phyloP scores from a whole-genome alignment of 2,329 filamentous ascomycete genomes.

The Aureobasidium leucospermi region DNA sequence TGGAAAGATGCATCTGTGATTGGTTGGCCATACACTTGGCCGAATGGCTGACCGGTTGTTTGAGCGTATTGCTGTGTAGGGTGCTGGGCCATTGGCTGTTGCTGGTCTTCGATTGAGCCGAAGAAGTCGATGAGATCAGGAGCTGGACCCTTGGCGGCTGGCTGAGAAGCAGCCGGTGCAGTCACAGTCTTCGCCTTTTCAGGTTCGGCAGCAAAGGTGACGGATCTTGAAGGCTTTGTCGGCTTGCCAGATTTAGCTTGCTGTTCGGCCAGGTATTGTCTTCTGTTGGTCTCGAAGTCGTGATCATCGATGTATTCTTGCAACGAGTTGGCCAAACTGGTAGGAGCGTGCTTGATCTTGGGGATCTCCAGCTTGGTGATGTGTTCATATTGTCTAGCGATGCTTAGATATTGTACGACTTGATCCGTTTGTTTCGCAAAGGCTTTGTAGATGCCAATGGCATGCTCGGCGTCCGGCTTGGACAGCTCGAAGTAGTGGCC shows the following conservation, averaged over 20 bases:
- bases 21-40: constrained; percentile 26
- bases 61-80: constrained; percentile 22
- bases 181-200: background rate
- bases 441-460: constrained; percentile 82
- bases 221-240: constrained; percentile 18
- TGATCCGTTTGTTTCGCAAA: constrained; percentile 89
- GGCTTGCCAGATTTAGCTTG: constrained; percentile 56
- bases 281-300: constrained; percentile 87
- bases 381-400: constrained; percentile 84
- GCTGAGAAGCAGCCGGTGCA: constrained; percentile 27
- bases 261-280: constrained; percentile 85
- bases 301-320: constrained; percentile 93
- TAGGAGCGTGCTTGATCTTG: constrained; percentile 93
- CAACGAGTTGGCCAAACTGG: constrained; percentile 78
- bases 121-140: constrained; percentile 91
- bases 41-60: constrained; percentile 38
- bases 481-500: constrained; percentile 99
- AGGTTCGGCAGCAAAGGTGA: background rate
- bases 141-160: constrained; percentile 52
- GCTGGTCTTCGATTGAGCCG: constrained; percentile 84
- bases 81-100: constrained; percentile 50
- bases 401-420: constrained; percentile 81
- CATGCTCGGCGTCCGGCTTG: constrained; percentile 82
- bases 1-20: constrained; percentile 17
- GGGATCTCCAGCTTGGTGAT: constrained; percentile 90